These are phyloP conservation scores for Ceratobasidium theobromae DNA, from an alignment of 1,284 basidiomycete species.

Conservation along the genomic window DNA sequence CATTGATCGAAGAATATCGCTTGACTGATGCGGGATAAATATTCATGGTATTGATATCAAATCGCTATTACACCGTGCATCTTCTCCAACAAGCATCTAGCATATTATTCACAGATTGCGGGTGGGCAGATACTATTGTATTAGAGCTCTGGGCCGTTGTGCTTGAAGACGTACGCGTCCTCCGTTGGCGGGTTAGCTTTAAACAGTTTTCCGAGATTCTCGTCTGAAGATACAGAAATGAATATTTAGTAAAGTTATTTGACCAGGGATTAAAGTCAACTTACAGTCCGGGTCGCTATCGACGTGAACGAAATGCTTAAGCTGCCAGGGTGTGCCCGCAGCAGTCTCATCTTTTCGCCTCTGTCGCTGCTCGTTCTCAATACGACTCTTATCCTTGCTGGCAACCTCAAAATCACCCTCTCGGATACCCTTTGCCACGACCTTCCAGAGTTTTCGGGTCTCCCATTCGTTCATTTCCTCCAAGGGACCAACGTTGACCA, in stretches of 20 bases:
- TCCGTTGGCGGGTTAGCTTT: conserved; percentile 62
- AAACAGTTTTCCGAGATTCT: conserved; percentile 58
- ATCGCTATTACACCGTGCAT: not conserved
- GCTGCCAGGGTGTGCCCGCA: conserved; percentile 69
- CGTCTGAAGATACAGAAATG: conserved; percentile 50
- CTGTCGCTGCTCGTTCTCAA: conserved; percentile 96
- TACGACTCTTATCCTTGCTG: conserved; percentile 83
- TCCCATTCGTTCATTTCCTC: conserved; percentile 80
- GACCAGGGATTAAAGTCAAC: conserved; percentile 38
- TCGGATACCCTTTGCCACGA: conserved; percentile 88
- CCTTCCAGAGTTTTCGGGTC: conserved; percentile 82
- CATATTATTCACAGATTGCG: not conserved
- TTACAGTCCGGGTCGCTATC: conserved; percentile 71
- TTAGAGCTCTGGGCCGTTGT: conserved; percentile 32
- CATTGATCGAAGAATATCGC: not conserved
- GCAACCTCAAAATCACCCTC: conserved; percentile 92
- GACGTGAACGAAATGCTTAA: conserved; percentile 72
- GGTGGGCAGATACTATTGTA: not conserved
- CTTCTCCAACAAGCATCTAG: not conserved
- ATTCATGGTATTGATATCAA: not conserved
- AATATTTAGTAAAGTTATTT: not conserved
- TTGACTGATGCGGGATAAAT: not conserved
- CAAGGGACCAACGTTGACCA: conserved; percentile 63
- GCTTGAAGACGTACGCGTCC: conserved; percentile 63
- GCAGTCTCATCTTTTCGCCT: conserved; percentile 81